These are phyloP conservation scores for Pseudogymnoascus sp. DNA, from an alignment of 2,329 filamentous ascomycete genomes.

Conservation along the genomic window DNA sequence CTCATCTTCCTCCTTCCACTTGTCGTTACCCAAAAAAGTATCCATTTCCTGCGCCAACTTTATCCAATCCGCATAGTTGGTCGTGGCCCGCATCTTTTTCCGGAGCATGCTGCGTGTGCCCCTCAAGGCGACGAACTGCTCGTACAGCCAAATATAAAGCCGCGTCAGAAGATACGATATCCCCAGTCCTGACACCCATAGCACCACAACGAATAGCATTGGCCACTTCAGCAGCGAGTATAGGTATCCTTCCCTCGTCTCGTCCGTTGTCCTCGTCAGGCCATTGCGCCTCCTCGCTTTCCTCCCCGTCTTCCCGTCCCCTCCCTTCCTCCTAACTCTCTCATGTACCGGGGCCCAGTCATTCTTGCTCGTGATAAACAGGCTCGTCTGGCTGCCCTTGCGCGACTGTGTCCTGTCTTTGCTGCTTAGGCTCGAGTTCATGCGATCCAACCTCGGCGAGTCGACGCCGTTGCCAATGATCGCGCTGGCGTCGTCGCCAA, in stretches of 20 bases:
- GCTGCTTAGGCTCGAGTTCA: background rate
- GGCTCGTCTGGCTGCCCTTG: constrained; percentile 16
- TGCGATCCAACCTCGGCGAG: background rate
- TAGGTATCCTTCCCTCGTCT: constrained; percentile 87
- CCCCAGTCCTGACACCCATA: constrained; percentile 70
- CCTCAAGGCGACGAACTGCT: constrained; percentile 84
- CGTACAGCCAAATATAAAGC: constrained; percentile 85
- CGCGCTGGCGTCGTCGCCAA: constrained; percentile 39
- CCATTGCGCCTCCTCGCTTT: constrained; percentile 36
- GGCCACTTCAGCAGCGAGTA: constrained; percentile 91
- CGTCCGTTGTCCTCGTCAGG: constrained; percentile 61
- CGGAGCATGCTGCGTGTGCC: constrained; percentile 67
- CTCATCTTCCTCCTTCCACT: constrained; percentile 70
- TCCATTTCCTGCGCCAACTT: constrained; percentile 72
- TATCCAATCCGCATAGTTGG: constrained; percentile 78
- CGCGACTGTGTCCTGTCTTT: background rate
- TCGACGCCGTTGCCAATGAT: background rate
- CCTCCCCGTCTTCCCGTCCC: constrained; percentile 30
- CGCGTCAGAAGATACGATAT: constrained; percentile 71
- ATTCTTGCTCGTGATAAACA: constrained; percentile 80
- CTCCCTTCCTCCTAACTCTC: constrained; percentile 40
- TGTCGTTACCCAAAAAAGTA: constrained; percentile 67
- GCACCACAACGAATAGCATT: constrained; percentile 67
- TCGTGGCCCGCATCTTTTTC: constrained; percentile 60
- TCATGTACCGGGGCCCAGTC: constrained; percentile 91